Conservation (phyloP, 768 basidiomycete species). For the Rhizopogon vesiculosus region DNA sequence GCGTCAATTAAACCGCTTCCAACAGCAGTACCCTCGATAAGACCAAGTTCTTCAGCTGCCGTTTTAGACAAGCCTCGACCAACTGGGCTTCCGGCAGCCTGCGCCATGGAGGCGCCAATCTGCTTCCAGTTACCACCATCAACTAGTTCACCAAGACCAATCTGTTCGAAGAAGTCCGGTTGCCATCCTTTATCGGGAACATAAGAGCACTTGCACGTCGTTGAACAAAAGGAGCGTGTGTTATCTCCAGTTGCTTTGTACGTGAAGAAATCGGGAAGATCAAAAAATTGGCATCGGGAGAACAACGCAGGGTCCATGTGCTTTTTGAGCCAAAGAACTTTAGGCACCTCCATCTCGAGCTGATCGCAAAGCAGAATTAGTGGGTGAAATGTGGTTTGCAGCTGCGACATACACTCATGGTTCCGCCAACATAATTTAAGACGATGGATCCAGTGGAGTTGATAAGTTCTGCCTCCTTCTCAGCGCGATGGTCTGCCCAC, state of each 20-base stretch:
- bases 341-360: slow-evolving; percentile 99
- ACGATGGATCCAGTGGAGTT: slow-evolving; percentile 82
- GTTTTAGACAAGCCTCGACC: slow-evolving; percentile 73
- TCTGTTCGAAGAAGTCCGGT: slow-evolving; percentile 76
- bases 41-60: slow-evolving; percentile 82
- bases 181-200: slow-evolving; percentile 89
- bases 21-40: slow-evolving; percentile 83
- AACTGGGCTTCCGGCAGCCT: slow-evolving; percentile 82
- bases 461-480: slow-evolving; percentile 86
- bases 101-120: slow-evolving; percentile 65
- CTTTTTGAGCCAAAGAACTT: slow-evolving; percentile 94
- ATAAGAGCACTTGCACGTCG: slow-evolving; percentile 95
- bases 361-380: slow-evolving; percentile 24
- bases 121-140: slow-evolving; percentile 61
- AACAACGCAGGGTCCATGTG: slow-evolving; percentile 75
- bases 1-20: slow-evolving; percentile 96
- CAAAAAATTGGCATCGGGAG: slow-evolving; percentile 75
- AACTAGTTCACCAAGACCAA: slow-evolving; percentile 73
- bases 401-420: slow-evolving; percentile 71
- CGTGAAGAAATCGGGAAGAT: slow-evolving; percentile 94
- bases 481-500: slow-evolving; percentile 97
- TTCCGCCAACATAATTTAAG: slow-evolving; percentile 92
- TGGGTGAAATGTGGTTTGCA: not conserved
- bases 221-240: slow-evolving; percentile 82
- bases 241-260: slow-evolving; percentile 79